A percentile compares a stretch with the other conserved stretches of the same genome.
These are phyloP conservation scores for Geotrichum reessii DNA, from an alignment of 1,139 yeast genomes.

Conservation along the genomic window DNA sequence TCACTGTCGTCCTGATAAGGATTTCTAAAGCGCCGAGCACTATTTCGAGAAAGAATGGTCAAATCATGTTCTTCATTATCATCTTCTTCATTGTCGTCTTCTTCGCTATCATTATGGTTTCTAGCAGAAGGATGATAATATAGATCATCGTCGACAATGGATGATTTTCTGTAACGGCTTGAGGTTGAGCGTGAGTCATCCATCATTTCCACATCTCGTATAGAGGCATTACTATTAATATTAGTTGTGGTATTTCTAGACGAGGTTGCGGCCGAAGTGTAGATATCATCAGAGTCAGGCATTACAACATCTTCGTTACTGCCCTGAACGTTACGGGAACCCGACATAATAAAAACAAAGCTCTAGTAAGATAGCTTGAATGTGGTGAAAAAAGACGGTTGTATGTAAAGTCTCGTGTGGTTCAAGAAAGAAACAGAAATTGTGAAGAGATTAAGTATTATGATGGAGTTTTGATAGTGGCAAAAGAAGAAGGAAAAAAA, in stretches of 20 bases:
- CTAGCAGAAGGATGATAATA: slow-evolving; percentile 9
- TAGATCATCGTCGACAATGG: slow-evolving; percentile 26
- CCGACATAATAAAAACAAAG: not conserved
- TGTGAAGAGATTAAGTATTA: not conserved
- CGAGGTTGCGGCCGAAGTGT: not conserved
- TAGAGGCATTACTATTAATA: not conserved
- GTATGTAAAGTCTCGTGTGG: not conserved
- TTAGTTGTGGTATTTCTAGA: slow-evolving; percentile 7
- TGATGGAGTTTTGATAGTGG: slow-evolving; percentile 1
- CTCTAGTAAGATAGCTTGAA: not conserved
- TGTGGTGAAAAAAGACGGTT: not conserved
- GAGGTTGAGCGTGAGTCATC: not conserved
- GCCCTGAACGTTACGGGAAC: not conserved
- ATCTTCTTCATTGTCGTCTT: slow-evolving; percentile 28
- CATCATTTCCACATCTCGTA: not conserved
- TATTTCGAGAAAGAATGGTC: slow-evolving; percentile 23
- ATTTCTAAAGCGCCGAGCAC: slow-evolving; percentile 22
- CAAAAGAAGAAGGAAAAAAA: slow-evolving; percentile 1
- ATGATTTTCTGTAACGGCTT: not conserved
- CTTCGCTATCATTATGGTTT: slow-evolving; percentile 25
- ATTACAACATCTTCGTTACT: slow-evolving; percentile 7
- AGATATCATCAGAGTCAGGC: slow-evolving; percentile 14
- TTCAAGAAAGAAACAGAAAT: not conserved
- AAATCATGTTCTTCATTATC: slow-evolving; percentile 24
- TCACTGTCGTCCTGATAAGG: slow-evolving; percentile 19